These are phyloP conservation scores for Kuraishia borneana DNA, from an alignment of 805 yeast genomes.

Conservation along the genomic window DNA sequence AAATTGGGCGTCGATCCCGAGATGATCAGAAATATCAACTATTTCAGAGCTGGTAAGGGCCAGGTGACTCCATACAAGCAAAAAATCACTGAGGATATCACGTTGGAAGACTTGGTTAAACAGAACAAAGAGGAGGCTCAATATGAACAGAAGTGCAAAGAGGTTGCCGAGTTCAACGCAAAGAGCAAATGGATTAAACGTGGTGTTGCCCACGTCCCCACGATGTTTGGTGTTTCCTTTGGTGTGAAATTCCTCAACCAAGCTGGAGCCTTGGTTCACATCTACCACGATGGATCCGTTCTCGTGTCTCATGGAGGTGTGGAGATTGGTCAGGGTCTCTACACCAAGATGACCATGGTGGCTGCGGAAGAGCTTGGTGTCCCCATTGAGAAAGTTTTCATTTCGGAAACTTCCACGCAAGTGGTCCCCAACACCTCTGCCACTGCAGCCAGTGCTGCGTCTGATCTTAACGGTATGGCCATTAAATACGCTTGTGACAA, in stretches of 20 bases:
- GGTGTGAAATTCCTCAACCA: conserved; percentile 34
- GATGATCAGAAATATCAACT: conserved; percentile 23
- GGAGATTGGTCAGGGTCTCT: conserved; percentile 38
- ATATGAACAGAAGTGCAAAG: conserved; percentile 20
- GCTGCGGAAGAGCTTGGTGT: conserved; percentile 31
- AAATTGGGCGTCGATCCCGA: conserved; percentile 27
- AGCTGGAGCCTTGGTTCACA: conserved; percentile 35
- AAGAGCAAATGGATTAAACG: conserved; percentile 32
- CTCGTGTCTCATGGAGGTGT: conserved; percentile 36
- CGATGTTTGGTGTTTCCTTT: conserved; percentile 35
- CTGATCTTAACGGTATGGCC: conserved; percentile 38
- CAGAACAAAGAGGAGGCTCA: conserved; percentile 23
- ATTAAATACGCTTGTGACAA: conserved; percentile 35
- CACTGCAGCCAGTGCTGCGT: conserved; percentile 38
- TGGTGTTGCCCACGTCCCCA: conserved; percentile 34
- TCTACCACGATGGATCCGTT: conserved; percentile 34
- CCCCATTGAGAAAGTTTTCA: conserved; percentile 26
- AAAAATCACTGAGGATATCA: conserved; percentile 25
- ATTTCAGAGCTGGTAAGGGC: conserved; percentile 14
- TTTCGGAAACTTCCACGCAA: conserved; percentile 35
- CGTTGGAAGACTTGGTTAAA: conserved; percentile 23
- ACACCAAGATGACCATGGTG: conserved; percentile 37
- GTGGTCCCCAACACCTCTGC: conserved; percentile 36
- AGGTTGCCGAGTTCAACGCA: conserved; percentile 28
- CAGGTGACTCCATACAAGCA: conserved; percentile 29